phyloP scores from a whole-genome alignment of 768 basidiomycete species.

The Amanita subjunquillea region DNA sequence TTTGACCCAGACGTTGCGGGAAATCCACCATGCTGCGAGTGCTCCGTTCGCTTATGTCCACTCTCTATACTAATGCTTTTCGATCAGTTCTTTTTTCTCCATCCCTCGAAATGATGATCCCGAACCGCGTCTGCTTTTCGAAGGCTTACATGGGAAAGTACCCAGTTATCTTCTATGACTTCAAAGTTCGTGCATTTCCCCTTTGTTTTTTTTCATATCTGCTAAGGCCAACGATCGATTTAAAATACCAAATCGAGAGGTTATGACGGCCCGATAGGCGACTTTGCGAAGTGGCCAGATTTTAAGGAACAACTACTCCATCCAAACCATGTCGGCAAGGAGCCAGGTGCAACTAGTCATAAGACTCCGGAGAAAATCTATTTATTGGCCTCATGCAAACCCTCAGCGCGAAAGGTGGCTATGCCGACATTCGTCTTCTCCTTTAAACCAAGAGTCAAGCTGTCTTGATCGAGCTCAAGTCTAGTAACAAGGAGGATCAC shows the following conservation, averaged over 20 bases:
- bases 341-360: constrained; percentile 5
- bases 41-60: neutral
- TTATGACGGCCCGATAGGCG: constrained; percentile 6
- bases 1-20: constrained; percentile 9
- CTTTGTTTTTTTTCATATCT: constrained; percentile 8
- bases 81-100: constrained; percentile 10
- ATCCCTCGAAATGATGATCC: constrained; percentile 7
- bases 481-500: constrained; percentile 5
- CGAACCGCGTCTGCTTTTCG: constrained; percentile 6
- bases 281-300: constrained; percentile 8
- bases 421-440: constrained; percentile 7
- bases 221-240: constrained; percentile 6
- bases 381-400: constrained; percentile 6
- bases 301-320: constrained; percentile 8
- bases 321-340: constrained; percentile 8
- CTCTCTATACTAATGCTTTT: constrained; percentile 5
- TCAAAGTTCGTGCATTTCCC: constrained; percentile 9
- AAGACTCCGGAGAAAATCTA: constrained; percentile 8
- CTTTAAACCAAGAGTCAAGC: neutral
- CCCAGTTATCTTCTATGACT: too few relatives aligned
- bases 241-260: constrained; percentile 8
- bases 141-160: too few relatives aligned
- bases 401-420: constrained; percentile 2
- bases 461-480: constrained; percentile 9
- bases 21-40: constrained; percentile 2